phyloP scores from a whole-genome alignment of 2,329 filamentous ascomycete species.

The Aspergillus floridensis region DNA sequence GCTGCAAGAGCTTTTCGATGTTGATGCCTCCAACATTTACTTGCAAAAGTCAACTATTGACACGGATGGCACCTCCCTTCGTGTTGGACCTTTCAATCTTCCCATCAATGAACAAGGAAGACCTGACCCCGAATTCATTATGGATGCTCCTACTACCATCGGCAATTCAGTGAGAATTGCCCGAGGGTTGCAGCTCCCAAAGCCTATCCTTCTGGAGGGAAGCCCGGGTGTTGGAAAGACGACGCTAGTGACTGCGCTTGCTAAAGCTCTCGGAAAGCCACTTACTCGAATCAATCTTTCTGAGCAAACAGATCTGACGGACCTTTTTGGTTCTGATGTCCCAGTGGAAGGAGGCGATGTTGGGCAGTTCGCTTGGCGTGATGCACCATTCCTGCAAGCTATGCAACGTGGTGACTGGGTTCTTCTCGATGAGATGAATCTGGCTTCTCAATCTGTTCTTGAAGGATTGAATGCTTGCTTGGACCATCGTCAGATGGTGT shows the following conservation, averaged over 20 bases:
- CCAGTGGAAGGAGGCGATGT: constrained; percentile 89
- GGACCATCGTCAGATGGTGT: constrained; percentile 93
- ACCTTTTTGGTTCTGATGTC: constrained; percentile 94
- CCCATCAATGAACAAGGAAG: constrained; percentile 50
- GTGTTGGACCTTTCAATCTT: constrained; percentile 73
- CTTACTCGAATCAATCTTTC: constrained; percentile 95
- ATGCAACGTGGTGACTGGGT: constrained; percentile 99
- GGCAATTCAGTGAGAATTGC: constrained; percentile 88
- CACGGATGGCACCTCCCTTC: constrained; percentile 55
- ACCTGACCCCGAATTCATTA: constrained; percentile 65
- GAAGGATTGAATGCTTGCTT: constrained; percentile 96
- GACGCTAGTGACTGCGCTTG: constrained; percentile 81
- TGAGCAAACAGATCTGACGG: constrained; percentile 96
- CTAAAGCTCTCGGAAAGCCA: constrained; percentile 73
- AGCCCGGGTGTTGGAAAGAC: constrained; percentile 99
- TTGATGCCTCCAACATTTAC: constrained; percentile 66
- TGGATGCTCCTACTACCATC: constrained; percentile 85
- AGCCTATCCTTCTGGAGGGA: constrained; percentile 91
- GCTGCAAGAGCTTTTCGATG: constrained; percentile 64
- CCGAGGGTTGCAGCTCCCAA: constrained; percentile 80
- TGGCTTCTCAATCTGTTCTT: constrained; percentile 93
- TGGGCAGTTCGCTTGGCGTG: constrained; percentile 90
- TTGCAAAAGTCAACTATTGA: constrained; percentile 59
- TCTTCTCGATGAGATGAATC: constrained; percentile 95
- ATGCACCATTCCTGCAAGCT: constrained; percentile 90